phyloP scores from a whole-genome alignment of 257 asterid genomes.

The Anisodus tanguticus region DNA sequence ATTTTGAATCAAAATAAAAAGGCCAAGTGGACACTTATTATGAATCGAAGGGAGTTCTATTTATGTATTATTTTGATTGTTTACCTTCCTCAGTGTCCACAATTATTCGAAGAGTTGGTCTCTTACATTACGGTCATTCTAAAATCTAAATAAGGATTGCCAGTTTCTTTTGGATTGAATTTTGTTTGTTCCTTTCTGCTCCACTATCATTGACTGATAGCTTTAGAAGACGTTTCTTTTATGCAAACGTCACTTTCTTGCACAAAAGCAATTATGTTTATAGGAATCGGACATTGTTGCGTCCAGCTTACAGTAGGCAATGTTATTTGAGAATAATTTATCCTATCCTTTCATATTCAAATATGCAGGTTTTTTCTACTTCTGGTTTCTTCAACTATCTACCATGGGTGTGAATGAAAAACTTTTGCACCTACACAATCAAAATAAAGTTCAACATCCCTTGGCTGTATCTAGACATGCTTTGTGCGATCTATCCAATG shows the following conservation, averaged over 20 bases:
- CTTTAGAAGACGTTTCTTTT: background rate
- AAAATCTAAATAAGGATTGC: slow-evolving; percentile 10
- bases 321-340: slow-evolving; percentile 17
- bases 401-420: slow-evolving; percentile 52
- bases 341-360: background rate
- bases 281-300: background rate
- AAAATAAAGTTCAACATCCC: slow-evolving; percentile 33
- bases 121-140: background rate
- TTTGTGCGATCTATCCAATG: slow-evolving; percentile 74
- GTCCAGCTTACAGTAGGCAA: slow-evolving; percentile 3
- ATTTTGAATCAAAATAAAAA: no score
- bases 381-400: slow-evolving; percentile 42
- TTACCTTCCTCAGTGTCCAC: slow-evolving; percentile 11
- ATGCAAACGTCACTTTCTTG: background rate
- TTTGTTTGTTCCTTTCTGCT: slow-evolving; percentile 7
- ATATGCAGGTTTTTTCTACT: slow-evolving; percentile 33
- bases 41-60: no score
- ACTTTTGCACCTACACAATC: slow-evolving; percentile 37
- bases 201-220: slow-evolving; percentile 23
- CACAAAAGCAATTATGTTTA: slow-evolving; percentile 9
- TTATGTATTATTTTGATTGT: background rate
- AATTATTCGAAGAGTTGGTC: slow-evolving; percentile 24
- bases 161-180: slow-evolving; percentile 19
- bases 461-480: slow-evolving; percentile 64
- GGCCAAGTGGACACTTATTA: no score